Percentiles rank a stretch among this genome's conserved stretches.
phyloP scores from a whole-genome alignment of 2,329 filamentous ascomycete genomes.

The Paraconiothyrium sp. region DNA sequence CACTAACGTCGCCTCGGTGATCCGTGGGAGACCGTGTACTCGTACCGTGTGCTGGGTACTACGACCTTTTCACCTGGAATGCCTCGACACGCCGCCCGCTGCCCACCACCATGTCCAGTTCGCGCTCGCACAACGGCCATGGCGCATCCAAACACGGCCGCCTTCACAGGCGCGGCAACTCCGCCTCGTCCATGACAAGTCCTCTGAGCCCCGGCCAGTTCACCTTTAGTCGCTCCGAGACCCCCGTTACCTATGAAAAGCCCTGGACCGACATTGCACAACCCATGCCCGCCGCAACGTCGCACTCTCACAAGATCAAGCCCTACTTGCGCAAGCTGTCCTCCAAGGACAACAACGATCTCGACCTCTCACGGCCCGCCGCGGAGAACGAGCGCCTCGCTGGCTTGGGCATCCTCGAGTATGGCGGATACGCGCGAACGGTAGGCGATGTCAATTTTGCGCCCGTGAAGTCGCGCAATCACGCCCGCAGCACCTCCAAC shows the following conservation, averaged over 20 bases:
- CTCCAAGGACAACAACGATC: constrained; percentile 55
- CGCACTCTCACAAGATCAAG: constrained; percentile 60
- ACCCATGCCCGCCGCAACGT: constrained; percentile 34
- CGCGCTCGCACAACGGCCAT: constrained; percentile 34
- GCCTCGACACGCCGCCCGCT: constrained; percentile 25
- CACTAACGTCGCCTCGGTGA: constrained; percentile 16
- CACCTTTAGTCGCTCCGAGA: constrained; percentile 46
- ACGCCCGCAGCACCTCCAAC: constrained; percentile 64
- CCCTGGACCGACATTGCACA: constrained; percentile 40
- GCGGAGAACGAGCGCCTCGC: constrained; percentile 63
- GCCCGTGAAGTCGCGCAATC: constrained; percentile 52
- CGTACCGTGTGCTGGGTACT: constrained; percentile 23
- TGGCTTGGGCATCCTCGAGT: constrained; percentile 65
- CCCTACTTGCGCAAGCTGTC: constrained; percentile 65
- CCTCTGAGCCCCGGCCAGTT: constrained; percentile 44
- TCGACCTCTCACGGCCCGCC: constrained; percentile 65
- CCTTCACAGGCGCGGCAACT: constrained; percentile 53
- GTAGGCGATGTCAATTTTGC: constrained; percentile 57
- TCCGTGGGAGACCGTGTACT: neutral
- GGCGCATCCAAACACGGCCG: constrained; percentile 45
- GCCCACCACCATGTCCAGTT: constrained; percentile 30
- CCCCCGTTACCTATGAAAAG: constrained; percentile 48
- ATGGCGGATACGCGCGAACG: constrained; percentile 45
- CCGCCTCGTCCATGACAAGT: constrained; percentile 49
- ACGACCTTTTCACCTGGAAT: constrained; percentile 30